Evolutionary conservation across 768 basidiomycete species (phyloP), one percentile per base, ranked within the genome.

Genomic region (Lentinula raphanica): DNA sequence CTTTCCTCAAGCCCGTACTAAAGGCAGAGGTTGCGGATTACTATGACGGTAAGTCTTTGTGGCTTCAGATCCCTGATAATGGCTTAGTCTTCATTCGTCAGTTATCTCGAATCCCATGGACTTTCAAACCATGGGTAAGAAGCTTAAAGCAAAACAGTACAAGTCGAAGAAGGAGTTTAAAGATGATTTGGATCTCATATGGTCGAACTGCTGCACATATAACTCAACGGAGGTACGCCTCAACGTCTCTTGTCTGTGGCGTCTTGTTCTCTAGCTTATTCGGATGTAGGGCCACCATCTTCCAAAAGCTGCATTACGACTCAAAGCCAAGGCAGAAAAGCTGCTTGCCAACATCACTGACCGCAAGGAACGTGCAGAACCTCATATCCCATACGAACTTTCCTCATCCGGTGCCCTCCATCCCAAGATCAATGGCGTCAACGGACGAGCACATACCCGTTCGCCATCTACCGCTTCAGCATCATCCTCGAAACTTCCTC

Each of bases 91-190:
- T 21, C 32, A 17, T 36, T 25, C 44, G 49, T 59, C 66, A 98
- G 97, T 96, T 64, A 97, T 99, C 70, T 74, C 87, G 56, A 86
- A 86, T 61, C 94, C 97, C 4, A 99, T 99, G 97, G 97, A 99
- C 75, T 78, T 98, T 44, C 86, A 86, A 60, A 90, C 94, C 0
- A 90, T 99, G 83, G 79, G 88, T 53, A 93, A 87, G 80, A 95
- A 95, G 73, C 89, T 98, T 68, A 98, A 97, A 75, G 77, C 82
- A 59, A 92, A 90, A 69, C 81, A 84, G 49, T 98, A 97, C 81
- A 94, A 95, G 73, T 92, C 87, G 29, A 98, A 98, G 74, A 79
- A 85, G 62, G 91, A 95, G 65, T 98, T 99, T 72, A 88, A 88
- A 62, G 88, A 91, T 59, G 97, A 99, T 73, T 76, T 99, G 42